Conservation (phyloP, 1,139 yeast genomes). For the Suhomyces taliae region DNA sequence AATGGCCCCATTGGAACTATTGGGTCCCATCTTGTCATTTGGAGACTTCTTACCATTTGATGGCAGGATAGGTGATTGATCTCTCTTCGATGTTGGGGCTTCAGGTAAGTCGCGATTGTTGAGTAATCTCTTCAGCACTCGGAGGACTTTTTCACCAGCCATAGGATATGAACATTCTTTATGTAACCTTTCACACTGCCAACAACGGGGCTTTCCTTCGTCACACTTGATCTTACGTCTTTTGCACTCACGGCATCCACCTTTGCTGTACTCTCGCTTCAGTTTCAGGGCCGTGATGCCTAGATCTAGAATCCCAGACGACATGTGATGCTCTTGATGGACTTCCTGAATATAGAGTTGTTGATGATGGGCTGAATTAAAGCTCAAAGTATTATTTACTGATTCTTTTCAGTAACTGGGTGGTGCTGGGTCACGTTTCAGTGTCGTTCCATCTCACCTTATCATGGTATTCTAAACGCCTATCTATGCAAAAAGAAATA, state of each 20-base stretch:
- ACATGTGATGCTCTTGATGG: constrained; percentile 8
- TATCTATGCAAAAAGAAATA: background rate
- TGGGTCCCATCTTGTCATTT: background rate
- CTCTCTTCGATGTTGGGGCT: background rate
- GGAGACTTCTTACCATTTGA: too few relatives aligned
- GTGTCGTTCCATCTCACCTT: background rate
- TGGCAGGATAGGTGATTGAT: background rate
- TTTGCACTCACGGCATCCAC: constrained; percentile 30
- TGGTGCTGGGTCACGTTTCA: background rate
- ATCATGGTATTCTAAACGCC: too few relatives aligned
- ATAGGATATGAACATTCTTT: constrained; percentile 24
- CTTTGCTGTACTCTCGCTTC: constrained; percentile 24
- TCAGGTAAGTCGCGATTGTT: background rate
- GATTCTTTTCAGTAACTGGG: background rate
- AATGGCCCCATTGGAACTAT: background rate
- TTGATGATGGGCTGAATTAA: too few relatives aligned
- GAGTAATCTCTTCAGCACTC: constrained; percentile 14
- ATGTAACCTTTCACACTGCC: constrained; percentile 26
- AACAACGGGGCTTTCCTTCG: constrained; percentile 26
- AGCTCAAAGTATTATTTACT: background rate
- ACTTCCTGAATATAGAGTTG: too few relatives aligned
- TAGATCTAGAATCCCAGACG: constrained; percentile 16
- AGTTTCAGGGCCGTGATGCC: constrained; percentile 11
- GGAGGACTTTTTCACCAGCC: constrained; percentile 19
- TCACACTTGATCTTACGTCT: constrained; percentile 29